phyloP scores from a whole-genome alignment of 1,284 basidiomycete species.

The Leccinum pachyderme region DNA sequence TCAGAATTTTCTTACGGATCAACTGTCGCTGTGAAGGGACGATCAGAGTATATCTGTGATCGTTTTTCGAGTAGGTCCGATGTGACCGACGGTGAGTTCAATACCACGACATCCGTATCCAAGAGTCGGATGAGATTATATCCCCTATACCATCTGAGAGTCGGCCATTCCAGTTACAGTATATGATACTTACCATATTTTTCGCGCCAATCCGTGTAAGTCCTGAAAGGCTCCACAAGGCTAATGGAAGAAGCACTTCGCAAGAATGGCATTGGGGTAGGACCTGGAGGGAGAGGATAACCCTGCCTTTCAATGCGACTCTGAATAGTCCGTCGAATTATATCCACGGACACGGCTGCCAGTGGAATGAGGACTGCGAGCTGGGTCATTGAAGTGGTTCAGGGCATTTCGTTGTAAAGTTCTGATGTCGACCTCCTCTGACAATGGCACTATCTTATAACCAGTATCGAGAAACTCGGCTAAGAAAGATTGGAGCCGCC shows the following conservation, averaged over 20 bases:
- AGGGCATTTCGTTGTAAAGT: not conserved
- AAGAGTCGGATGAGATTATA: conserved; percentile 14
- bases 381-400: not conserved
- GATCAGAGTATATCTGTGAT: conserved; percentile 22
- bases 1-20: not conserved
- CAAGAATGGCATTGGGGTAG: not conserved
- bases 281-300: not conserved
- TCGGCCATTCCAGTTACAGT: not conserved
- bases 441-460: not conserved
- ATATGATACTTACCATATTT: not conserved
- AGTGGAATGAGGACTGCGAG: not conserved
- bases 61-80: conserved; percentile 23
- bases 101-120: conserved; percentile 5
- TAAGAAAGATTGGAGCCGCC: not conserved
- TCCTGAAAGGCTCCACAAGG: not conserved
- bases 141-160: conserved; percentile 17
- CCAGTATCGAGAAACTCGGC: not conserved
- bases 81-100: conserved; percentile 15
- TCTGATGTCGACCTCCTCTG: not conserved
- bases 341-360: not conserved
- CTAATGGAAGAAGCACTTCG: not conserved
- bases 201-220: not conserved
- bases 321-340: not conserved
- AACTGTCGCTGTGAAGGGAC: conserved; percentile 14
- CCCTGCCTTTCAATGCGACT: not conserved